A percentile compares a stretch with the other conserved stretches of the same genome.
Conservation (phyloP, 371 early-diverging fungal genomes). For the Actinomucor elegans region DNA sequence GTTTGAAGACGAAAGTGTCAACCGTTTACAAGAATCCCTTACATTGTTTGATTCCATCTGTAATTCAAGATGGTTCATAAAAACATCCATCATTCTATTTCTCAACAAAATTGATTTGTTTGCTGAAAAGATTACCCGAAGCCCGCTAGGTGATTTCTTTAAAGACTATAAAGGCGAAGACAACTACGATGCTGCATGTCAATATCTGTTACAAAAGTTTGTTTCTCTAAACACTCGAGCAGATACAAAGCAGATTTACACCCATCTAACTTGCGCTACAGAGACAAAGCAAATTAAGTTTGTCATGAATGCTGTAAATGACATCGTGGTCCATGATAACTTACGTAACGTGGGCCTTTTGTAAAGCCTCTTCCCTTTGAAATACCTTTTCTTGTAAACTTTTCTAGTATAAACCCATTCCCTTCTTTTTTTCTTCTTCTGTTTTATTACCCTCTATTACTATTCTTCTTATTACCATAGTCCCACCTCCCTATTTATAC, state of each 20-base stretch:
- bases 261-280: constrained; percentile 64
- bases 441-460: constrained; percentile 1
- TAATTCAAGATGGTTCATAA: constrained; percentile 77
- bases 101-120: constrained; percentile 85
- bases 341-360: constrained; percentile 65
- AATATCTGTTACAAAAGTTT: constrained; percentile 46
- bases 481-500: background rate
- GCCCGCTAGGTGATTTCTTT: constrained; percentile 68
- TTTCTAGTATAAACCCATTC: background rate
- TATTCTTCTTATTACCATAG: too few relatives aligned
- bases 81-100: constrained; percentile 81
- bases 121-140: constrained; percentile 63
- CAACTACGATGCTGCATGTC: constrained; percentile 63
- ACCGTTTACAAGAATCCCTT: constrained; percentile 63
- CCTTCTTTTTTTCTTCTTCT: background rate
- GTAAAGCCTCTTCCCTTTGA: constrained; percentile 26
- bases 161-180: constrained; percentile 71
- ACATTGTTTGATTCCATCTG: constrained; percentile 78
- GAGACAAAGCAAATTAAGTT: constrained; percentile 75
- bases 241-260: constrained; percentile 46
- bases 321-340: constrained; percentile 69
- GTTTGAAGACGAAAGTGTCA: constrained; percentile 88
- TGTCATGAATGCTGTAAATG: constrained; percentile 75
- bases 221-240: constrained; percentile 42
- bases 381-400: background rate